Conservation (phyloP, 306 rosid genomes). For the Datisca glomerata region DNA sequence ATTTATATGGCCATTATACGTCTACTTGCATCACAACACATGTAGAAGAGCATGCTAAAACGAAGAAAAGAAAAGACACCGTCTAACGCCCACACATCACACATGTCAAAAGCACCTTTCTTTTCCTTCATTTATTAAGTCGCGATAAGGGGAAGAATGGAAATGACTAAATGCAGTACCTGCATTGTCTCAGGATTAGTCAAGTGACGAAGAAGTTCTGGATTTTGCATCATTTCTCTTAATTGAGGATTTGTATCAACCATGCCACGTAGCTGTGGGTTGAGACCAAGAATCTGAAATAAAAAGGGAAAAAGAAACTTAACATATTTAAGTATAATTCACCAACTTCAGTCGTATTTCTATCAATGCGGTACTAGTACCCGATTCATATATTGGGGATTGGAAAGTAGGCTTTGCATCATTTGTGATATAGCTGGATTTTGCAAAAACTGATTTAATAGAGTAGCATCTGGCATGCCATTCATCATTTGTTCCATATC, state of each 20-base stretch:
- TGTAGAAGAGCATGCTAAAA: too few species aligned
- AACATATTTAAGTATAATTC: conserved; percentile 1
- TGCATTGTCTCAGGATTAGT: conserved; percentile 84
- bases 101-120: too few species aligned
- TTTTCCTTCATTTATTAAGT: too few species aligned
- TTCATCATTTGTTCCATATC: conserved; percentile 51
- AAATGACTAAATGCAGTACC: too few species aligned
- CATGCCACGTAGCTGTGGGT: conserved; percentile 50
- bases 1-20: too few species aligned
- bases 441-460: conserved; percentile 59
- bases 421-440: conserved; percentile 79
- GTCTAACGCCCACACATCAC: too few species aligned
- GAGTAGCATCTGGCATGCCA: conserved; percentile 47
- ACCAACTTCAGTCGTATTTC: not conserved
- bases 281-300: conserved; percentile 48
- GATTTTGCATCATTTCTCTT: conserved; percentile 84
- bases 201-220: conserved; percentile 62
- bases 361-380: conserved; percentile 15
- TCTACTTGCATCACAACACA: too few species aligned
- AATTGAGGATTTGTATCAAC: conserved; percentile 59
- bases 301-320: not conserved
- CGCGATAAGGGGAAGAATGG: too few species aligned
- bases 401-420: conserved; percentile 78
- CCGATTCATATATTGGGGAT: conserved; percentile 72
- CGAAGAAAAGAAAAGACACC: too few species aligned